Conservation (phyloP, 2,329 filamentous ascomycete species). For the Mollisia scopiformis region DNA sequence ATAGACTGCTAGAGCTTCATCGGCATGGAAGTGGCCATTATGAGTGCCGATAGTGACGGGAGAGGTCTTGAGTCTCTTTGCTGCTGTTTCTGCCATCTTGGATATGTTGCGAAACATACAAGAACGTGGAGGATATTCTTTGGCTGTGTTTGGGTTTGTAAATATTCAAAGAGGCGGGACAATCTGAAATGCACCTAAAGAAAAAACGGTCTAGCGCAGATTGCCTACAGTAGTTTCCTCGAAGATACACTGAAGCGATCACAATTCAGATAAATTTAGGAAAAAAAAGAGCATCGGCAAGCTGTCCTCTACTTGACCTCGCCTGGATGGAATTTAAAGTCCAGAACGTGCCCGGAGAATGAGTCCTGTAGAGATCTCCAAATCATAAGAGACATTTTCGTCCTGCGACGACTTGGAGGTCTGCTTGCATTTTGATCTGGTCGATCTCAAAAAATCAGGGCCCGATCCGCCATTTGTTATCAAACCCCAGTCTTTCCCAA, state of each 20-base stretch:
- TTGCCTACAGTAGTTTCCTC: neutral
- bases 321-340: neutral
- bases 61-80: conserved; percentile 84
- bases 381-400: neutral
- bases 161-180: neutral
- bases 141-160: neutral
- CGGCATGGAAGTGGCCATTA: conserved; percentile 98
- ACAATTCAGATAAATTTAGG: neutral
- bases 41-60: conserved; percentile 74
- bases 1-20: conserved; percentile 95
- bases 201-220: neutral
- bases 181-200: neutral
- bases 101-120: conserved; percentile 49
- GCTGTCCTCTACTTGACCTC: neutral
- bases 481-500: neutral
- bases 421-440: neutral
- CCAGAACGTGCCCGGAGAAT: neutral
- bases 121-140: neutral
- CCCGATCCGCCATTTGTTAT: conserved; percentile 3
- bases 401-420: neutral
- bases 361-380: neutral
- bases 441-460: conserved; percentile 9
- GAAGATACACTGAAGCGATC: conserved; percentile 1
- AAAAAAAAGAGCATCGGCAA: neutral
- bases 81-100: conserved; percentile 69